phyloP scores from a whole-genome alignment of 2,329 filamentous ascomycete genomes.

The Sclerotinia nivalis region DNA sequence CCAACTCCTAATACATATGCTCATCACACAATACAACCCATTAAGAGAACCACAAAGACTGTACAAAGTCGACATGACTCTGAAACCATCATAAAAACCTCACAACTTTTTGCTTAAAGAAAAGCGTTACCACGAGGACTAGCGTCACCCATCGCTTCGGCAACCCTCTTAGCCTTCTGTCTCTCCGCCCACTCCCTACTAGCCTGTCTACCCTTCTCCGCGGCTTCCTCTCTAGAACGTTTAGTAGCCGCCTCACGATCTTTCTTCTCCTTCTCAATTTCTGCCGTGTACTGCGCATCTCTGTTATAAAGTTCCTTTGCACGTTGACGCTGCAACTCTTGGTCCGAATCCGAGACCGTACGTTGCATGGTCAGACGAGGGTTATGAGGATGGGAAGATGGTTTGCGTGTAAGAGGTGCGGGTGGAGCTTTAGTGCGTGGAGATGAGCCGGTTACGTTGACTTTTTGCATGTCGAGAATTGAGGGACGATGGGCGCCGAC shows the following conservation, averaged over 20 bases:
- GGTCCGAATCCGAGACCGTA: constrained; percentile 53
- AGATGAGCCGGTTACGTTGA: constrained; percentile 34
- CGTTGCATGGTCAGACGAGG: constrained; percentile 43
- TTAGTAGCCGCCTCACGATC: constrained; percentile 57
- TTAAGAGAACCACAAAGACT: not conserved
- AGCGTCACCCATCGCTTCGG: constrained; percentile 30
- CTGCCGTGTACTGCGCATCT: constrained; percentile 51
- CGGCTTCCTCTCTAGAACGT: constrained; percentile 58
- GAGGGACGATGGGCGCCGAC: constrained; percentile 41
- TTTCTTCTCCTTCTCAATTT: constrained; percentile 54
- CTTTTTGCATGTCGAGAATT: constrained; percentile 40
- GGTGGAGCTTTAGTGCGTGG: constrained; percentile 34
- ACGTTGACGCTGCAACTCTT: constrained; percentile 52
- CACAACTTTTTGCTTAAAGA: constrained; percentile 21
- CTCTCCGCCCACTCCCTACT: constrained; percentile 65
- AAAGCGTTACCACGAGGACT: constrained; percentile 36
- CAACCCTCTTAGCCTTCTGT: constrained; percentile 43
- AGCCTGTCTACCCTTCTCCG: constrained; percentile 59
- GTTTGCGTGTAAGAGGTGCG: constrained; percentile 30
- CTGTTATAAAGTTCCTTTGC: constrained; percentile 56
- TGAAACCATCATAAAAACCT: not conserved
- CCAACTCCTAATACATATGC: not conserved
- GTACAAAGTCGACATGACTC: not conserved
- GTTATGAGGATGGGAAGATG: constrained; percentile 31
- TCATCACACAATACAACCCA: not conserved